Base-by-base conservation (phyloP, 352 stramenopile genomes). In the Blastocystis sp. region DNA sequence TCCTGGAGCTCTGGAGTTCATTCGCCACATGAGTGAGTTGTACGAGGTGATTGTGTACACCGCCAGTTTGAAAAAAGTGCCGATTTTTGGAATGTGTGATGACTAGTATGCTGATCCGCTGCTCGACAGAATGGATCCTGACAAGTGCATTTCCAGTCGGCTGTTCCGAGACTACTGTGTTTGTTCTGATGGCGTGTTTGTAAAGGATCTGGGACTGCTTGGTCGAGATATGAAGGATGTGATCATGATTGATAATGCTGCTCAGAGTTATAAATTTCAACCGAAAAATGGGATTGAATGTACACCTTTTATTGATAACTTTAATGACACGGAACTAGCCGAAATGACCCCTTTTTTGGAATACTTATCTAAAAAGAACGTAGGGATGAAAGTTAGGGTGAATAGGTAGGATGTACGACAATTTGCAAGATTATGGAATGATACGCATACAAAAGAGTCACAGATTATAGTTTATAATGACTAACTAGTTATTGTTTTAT, bases 21-120 rank as follows among this genome's bases (percentile, higher is more conserved):
- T 99, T 16, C 65, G 96, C 3, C 93, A 96, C 87, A 96, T 99
- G 93, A 93, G 95, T 9, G 96, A 98, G 90, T 90, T 95, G 90
- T 99, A 98, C 91, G 96, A 99, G 91, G 96, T 99, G 82, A 95
- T 99, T 16, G 93, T 99, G 37, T 99, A 98, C 92, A 99, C 96
- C 3, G 97, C 97, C 13, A 97, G 93, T 92, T 92, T 99, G 16
- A 98, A 96, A 91, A 98, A 76, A 3, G 78, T 89, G 13, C 18
- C 2, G 3, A 11, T 66, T 9, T 2, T 6, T 11, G 94, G 37
- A 30, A 55, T 45, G 30, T 18, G 16, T 65, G 41, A 87, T 66
- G 7, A 30, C 47, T 89, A 96, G 92, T 99, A 99, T 90, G 97
- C 97, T 7, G 95, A 98, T 91, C 96, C 96, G 7, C 92, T 99